Percentiles rank a stretch among this genome's conserved stretches.
Conservation (phyloP, 257 asterid genomes). For the Knoxia roxburghii region DNA sequence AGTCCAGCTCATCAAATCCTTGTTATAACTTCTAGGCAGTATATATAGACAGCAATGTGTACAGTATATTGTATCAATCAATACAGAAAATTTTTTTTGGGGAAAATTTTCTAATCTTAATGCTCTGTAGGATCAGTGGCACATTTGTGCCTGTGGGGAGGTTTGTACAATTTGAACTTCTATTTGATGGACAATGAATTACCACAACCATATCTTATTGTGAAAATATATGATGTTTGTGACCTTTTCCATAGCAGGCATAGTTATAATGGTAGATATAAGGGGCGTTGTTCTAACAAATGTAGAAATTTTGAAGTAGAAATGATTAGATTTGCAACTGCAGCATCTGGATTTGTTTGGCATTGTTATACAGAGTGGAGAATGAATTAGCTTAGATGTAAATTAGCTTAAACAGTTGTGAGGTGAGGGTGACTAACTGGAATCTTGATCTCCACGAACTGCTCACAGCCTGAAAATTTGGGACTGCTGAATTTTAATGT, state of each 20-base stretch:
- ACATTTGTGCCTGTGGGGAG: background rate
- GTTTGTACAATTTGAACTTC: background rate
- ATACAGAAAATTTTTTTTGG: too few species aligned
- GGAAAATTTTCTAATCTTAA: too few species aligned
- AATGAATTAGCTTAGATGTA: background rate
- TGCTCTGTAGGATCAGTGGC: too few species aligned
- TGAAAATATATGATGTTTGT: background rate
- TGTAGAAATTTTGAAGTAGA: background rate
- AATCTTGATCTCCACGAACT: background rate
- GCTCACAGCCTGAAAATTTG: background rate
- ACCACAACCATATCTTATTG: background rate
- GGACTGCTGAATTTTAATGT: background rate
- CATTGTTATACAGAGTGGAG: background rate
- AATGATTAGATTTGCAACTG: background rate
- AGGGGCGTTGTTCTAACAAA: background rate
- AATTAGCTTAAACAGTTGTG: background rate
- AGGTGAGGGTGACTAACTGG: background rate
- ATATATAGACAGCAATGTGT: too few species aligned
- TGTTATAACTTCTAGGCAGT: too few species aligned
- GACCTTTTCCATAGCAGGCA: background rate
- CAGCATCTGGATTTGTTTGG: background rate
- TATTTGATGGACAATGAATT: background rate
- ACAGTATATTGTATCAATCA: too few species aligned
- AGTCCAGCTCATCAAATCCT: too few species aligned
- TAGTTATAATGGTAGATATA: background rate